Evolutionary conservation across 2,329 filamentous ascomycete species (phyloP).

Genomic region (Coniochaeta sp.): DNA sequence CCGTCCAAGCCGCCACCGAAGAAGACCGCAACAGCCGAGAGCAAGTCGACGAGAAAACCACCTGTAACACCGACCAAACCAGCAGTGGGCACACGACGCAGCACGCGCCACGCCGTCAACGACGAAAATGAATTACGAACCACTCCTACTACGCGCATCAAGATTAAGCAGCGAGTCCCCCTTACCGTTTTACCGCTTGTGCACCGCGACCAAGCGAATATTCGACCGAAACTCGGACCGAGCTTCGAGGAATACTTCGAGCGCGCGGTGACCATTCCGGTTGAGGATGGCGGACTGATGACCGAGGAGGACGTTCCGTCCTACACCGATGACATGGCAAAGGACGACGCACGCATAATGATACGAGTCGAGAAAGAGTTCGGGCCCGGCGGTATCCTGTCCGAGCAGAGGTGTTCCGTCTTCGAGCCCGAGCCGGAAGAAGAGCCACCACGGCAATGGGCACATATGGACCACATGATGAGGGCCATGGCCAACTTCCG

Average conservation of each 20-base stretch:
- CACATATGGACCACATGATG: conserved; percentile 79
- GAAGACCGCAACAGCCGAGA: conserved; percentile 14
- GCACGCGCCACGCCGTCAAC: conserved; percentile 28
- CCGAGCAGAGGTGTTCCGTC: conserved; percentile 59
- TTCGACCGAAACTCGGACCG: conserved; percentile 43
- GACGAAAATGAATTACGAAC: conserved; percentile 17
- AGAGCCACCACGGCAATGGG: conserved; percentile 72
- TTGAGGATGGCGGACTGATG: conserved; percentile 52
- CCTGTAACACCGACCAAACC: conserved; percentile 28
- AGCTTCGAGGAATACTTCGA: conserved; percentile 53
- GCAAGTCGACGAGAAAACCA: conserved; percentile 17
- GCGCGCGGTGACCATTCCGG: conserved; percentile 40
- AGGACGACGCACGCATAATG: conserved; percentile 63
- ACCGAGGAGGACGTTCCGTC: conserved; percentile 46
- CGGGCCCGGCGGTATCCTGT: conserved; percentile 68
- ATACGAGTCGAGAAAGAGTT: conserved; percentile 65
- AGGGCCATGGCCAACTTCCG: conserved; percentile 76
- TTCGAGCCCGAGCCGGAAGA: conserved; percentile 67
- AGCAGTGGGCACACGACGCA: conserved; percentile 35
- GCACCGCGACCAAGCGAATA: conserved; percentile 50
- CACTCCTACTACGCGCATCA: conserved; percentile 34
- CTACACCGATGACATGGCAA: conserved; percentile 55
- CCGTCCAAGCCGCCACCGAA: conserved; percentile 14
- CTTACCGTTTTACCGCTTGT: conserved; percentile 47
- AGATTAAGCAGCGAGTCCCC: conserved; percentile 35